A percentile compares a stretch with the other conserved stretches of the same genome.
Conservation (phyloP, 306 rosid genomes). For the Cucurbita argyrosperma region DNA sequence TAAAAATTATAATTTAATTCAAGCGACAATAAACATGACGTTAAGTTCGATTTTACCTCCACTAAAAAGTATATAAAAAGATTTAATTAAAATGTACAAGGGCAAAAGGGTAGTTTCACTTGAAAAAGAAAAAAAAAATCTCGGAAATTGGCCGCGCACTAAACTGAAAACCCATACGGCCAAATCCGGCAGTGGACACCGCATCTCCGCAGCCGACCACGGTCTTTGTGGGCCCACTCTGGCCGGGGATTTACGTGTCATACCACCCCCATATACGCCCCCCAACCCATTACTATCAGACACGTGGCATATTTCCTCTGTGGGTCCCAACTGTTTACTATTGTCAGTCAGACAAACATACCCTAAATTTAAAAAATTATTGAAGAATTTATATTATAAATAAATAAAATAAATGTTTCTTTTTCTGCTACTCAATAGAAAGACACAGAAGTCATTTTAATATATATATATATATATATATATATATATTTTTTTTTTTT, state of each 20-base stretch:
- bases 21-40: no score
- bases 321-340: not conserved
- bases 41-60: no score
- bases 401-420: no score
- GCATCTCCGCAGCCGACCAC: conserved; percentile 3
- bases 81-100: not conserved
- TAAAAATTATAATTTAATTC: no score
- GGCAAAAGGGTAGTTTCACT: not conserved
- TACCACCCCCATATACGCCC: not conserved
- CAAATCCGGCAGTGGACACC: not conserved
- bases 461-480: no score
- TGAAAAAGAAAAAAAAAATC: not conserved
- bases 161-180: not conserved
- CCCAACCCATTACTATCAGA: not conserved
- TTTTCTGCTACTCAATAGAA: no score
- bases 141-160: not conserved
- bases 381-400: no score
- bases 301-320: not conserved
- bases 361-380: no score
- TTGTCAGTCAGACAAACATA: no score
- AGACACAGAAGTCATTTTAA: no score
- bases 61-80: no score
- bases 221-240: not conserved
- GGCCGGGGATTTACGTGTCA: not conserved
- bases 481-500: no score